Evolutionary conservation across 1,284 basidiomycete species (phyloP), one percentile per base, ranked within the genome.

Genomic region (Flammula alnicola): DNA sequence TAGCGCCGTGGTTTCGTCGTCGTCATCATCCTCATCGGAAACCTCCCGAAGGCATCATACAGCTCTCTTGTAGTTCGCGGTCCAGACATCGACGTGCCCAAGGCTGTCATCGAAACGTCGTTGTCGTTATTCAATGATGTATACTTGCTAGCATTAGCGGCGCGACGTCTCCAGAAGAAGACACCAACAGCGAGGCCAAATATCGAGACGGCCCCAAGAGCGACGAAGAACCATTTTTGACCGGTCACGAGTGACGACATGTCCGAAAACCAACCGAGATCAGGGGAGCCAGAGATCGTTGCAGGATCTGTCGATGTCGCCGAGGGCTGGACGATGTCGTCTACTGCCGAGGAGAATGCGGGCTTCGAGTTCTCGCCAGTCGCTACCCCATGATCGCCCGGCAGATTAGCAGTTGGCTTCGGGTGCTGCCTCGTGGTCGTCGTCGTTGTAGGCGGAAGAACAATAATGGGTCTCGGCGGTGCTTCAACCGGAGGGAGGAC

Each of bases 1-100:
- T 45, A 91, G 68, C 32, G 75, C 75, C 4, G 83, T 83, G 58
- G 79, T 76, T 61, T 91, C 88, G 63, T 90, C 81, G 22, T 76
- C 85, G 52, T 89, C 84, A 39, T 89, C 83, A 32, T 90, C 86
- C 20, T 83, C 79, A 56, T 91, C 88, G 83, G 87, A 25, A 85
- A 78, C 65, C 93, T 91, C 16, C 92, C 93, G 70, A 95, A 95
- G 11, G 93, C 93, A 69, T 95, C 93, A 62, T 95, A 95, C 48
- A 95, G 65, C 66, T 95, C 93, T 72, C 88, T 91, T 32, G 88
- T 86, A 32, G 88, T 85, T 14, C 80, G 78, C 20, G 75, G 62
- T 43, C 72, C 68, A 25, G 63, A 65, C 14, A 66, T 58, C 19
- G 65, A 64, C 22, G 66, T 63, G 42, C 71, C 71, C 47, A 93